Evolutionary conservation across 2,329 filamentous ascomycete genomes (phyloP).

Genomic region (Cadophora gregata): DNA sequence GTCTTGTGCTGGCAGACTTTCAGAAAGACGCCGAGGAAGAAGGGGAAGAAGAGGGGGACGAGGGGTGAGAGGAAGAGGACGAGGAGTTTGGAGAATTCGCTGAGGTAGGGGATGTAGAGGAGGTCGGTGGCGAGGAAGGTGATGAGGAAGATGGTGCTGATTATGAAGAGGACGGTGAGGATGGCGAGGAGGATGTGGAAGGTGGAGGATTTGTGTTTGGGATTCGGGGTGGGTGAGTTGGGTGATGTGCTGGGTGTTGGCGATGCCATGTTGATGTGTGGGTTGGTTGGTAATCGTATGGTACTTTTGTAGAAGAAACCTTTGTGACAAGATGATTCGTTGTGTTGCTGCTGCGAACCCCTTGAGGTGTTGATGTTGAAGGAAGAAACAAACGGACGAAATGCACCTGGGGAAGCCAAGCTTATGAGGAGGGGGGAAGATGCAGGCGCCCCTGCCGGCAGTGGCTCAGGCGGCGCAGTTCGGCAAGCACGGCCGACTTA

Average conservation of each 20-base stretch:
- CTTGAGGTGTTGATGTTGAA: background rate
- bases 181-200: conserved; percentile 14
- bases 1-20: conserved; percentile 24
- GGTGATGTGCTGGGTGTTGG: background rate
- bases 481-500: conserved; percentile 1
- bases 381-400: background rate
- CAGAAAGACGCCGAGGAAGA: conserved; percentile 15
- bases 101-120: conserved; percentile 26
- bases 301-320: background rate
- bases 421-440: background rate
- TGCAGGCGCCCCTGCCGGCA: background rate
- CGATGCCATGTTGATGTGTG: background rate
- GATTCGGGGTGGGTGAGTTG: background rate
- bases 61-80: conserved; percentile 14
- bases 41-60: conserved; percentile 15
- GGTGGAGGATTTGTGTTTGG: background rate
- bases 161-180: background rate
- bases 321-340: background rate
- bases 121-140: conserved; percentile 23
- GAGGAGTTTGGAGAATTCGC: conserved; percentile 25
- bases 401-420: background rate
- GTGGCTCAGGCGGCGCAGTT: conserved; percentile 4
- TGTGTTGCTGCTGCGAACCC: background rate
- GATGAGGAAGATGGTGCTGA: conserved; percentile 16
- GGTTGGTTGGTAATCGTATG: background rate